A percentile compares a stretch with the other conserved stretches of the same genome.
These are phyloP conservation scores for Myriangium duriaei DNA, from an alignment of 2,329 filamentous ascomycete genomes.

Conservation along the genomic window DNA sequence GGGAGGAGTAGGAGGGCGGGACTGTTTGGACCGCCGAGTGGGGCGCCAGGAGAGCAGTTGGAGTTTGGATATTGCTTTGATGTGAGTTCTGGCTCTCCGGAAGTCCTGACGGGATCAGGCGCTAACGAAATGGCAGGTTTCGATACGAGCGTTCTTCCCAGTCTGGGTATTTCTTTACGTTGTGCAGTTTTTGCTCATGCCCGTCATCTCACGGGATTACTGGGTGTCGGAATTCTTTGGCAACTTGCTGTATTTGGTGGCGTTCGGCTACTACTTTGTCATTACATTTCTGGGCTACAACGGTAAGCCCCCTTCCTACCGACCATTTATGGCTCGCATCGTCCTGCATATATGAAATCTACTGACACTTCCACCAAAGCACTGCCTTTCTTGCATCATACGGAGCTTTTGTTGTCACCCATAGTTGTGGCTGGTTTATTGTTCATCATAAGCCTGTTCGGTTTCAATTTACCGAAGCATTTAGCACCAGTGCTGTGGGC, in stretches of 20 bases:
- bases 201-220: constrained; percentile 42
- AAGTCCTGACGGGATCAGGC: not conserved
- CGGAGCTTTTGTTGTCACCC: constrained; percentile 51
- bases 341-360: not conserved
- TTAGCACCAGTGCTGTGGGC: constrained; percentile 40
- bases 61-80: constrained; percentile 64
- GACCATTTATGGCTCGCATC: too few species aligned
- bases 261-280: constrained; percentile 53
- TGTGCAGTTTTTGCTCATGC: constrained; percentile 54
- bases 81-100: constrained; percentile 28
- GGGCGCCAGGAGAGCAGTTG: constrained; percentile 40
- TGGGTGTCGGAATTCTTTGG: constrained; percentile 49
- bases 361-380: constrained; percentile 25
- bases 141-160: constrained; percentile 55
- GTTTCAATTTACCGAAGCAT: constrained; percentile 38
- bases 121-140: constrained; percentile 31
- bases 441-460: constrained; percentile 43
- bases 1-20: constrained; percentile 42
- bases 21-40: constrained; percentile 43
- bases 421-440: constrained; percentile 47
- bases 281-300: constrained; percentile 60
- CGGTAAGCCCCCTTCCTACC: constrained; percentile 22
- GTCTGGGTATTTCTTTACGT: constrained; percentile 56
- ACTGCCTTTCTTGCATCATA: constrained; percentile 54
- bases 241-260: constrained; percentile 54